Percentiles rank a stretch among this genome's conserved stretches.
Conservation (phyloP, 768 basidiomycete species). For the Rhizopogon sp. region DNA sequence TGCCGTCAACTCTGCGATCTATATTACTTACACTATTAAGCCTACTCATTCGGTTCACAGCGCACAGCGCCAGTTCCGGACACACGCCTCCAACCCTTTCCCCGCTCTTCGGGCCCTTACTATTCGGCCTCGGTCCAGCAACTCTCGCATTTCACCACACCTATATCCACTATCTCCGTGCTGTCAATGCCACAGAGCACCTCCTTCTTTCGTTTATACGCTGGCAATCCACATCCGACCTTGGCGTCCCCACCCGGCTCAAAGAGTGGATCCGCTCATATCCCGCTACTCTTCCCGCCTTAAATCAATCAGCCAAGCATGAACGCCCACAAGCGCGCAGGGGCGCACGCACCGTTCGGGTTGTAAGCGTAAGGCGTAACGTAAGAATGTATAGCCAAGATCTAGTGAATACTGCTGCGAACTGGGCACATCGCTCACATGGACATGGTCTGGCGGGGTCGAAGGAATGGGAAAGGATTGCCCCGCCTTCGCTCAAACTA, state of each 20-base stretch:
- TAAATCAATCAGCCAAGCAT: constrained; percentile 44
- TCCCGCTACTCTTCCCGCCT: constrained; percentile 68
- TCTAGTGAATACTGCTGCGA: constrained; percentile 60
- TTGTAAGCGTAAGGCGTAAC: constrained; percentile 72
- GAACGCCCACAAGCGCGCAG: constrained; percentile 60
- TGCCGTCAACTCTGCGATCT: constrained; percentile 50
- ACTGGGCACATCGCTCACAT: constrained; percentile 40
- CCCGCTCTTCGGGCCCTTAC: constrained; percentile 80
- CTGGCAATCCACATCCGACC: constrained; percentile 45
- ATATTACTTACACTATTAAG: constrained; percentile 68
- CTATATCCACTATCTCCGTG: constrained; percentile 70
- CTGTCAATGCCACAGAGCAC: constrained; percentile 88
- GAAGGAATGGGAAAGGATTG: constrained; percentile 76
- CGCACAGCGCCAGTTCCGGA: constrained; percentile 80
- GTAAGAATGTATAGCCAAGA: constrained; percentile 88
- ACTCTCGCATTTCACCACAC: constrained; percentile 49
- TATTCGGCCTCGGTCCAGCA: constrained; percentile 73
- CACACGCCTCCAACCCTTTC: constrained; percentile 90
- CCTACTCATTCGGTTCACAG: constrained; percentile 78
- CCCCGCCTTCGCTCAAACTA: constrained; percentile 54
- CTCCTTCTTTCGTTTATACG: constrained; percentile 88
- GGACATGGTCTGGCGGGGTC: constrained; percentile 43
- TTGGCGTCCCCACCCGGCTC: constrained; percentile 79
- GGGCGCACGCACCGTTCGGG: constrained; percentile 72
- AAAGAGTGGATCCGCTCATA: constrained; percentile 91